A percentile compares a stretch with the other conserved stretches of the same genome.
Evolutionary conservation across 768 basidiomycete genomes (phyloP).

Genomic region (Mycena leptocephala): DNA sequence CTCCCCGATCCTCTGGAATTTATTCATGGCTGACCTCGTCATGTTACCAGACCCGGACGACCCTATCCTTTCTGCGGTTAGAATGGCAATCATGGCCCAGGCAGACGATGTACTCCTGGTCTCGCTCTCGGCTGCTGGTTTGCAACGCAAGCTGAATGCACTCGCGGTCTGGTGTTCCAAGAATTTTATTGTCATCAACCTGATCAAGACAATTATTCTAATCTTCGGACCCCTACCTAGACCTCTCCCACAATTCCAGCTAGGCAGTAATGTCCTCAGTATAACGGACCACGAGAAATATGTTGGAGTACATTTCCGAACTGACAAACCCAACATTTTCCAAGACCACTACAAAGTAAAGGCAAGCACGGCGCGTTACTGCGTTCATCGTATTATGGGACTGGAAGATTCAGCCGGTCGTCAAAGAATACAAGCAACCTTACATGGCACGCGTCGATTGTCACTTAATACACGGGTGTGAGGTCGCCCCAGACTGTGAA

Average conservation of each 20-base stretch:
- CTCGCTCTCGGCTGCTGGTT: conserved; percentile 29
- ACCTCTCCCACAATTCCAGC: not conserved
- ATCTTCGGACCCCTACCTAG: conserved; percentile 22
- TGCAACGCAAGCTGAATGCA: conserved; percentile 34
- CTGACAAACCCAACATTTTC: not conserved
- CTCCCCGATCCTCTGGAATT: no score
- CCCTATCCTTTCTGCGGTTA: no score
- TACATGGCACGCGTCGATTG: no score
- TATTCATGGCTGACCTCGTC: no score
- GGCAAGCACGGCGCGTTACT: conserved; percentile 31
- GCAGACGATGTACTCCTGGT: no score
- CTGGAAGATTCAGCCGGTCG: no score
- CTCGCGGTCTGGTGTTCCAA: conserved; percentile 39
- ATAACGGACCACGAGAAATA: not conserved
- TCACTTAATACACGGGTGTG: no score
- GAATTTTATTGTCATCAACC: conserved; percentile 45
- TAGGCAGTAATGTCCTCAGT: not conserved
- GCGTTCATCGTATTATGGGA: conserved; percentile 27
- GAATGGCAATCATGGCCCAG: no score
- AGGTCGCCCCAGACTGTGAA: no score
- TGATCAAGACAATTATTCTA: conserved; percentile 36
- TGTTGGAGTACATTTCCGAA: not conserved
- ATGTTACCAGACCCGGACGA: no score
- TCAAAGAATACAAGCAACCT: no score
- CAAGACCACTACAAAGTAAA: conserved; percentile 30